Evolutionary conservation across 176 grass and related monocot genomes (phyloP), one percentile per base, ranked within the genome.

Genomic region (Musa troglodytarum): DNA sequence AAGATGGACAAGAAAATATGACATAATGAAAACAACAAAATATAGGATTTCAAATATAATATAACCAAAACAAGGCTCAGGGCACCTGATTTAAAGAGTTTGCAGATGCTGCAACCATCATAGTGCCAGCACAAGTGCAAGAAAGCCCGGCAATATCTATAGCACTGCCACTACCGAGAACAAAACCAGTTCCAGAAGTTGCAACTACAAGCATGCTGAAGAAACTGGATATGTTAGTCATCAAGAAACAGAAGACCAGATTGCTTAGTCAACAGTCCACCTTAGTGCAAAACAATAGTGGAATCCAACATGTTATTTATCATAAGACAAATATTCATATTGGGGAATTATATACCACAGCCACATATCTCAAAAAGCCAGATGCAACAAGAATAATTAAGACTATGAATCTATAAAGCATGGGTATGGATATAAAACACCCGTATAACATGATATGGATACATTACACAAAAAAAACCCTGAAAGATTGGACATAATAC

Each of bases 51-150:
- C 15, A 19, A 70, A 19, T 11, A 70, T n/a, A 50, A 25, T 9
- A 70, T 51, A 70, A 3, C 11, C 9, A 19, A 2, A 70, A 11
- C 11, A 51, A 70, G 14, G 16, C 2, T 50, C 20, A 50, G 17
- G 8, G 4, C 81, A 91, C 94, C 94, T 97, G 94, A 78, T 97
- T 97, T 68, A 97, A 86, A 54, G 94, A 85, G 75, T 87, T 97
- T 55, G 94, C 94, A 82, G 94, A 93, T 85, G 94, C 94, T 25
- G 94, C 94, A 76, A 93, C 94, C 94, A 97, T 97, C 94, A 97
- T 97, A 75, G 94, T 97, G 82, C 94, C 94, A 74, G 88, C 76
- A 74, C 94, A 97, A 54, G 94, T 97, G 83, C 64, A 97, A 80
- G 88, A 97, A 72, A 97, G 86, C 74, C 90, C 90, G 9, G 83